A percentile compares a stretch with the other conserved stretches of the same genome.
Evolutionary conservation across 2,329 filamentous ascomycete genomes (phyloP).

Genomic region (Colletotrichum shisoi): DNA sequence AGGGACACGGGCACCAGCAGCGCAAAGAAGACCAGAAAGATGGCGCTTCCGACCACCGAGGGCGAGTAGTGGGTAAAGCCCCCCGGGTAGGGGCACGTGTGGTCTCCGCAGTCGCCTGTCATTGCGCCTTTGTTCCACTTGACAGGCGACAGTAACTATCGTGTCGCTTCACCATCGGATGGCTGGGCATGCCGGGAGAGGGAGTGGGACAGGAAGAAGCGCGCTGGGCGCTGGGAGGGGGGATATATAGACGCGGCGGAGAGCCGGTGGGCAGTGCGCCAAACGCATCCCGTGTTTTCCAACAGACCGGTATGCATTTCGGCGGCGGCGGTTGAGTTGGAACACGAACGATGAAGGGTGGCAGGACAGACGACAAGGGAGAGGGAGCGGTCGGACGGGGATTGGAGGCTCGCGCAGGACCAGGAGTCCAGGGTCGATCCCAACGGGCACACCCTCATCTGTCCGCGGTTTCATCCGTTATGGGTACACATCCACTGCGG

Average conservation of each 20-base stretch:
- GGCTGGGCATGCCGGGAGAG: conserved; percentile 33
- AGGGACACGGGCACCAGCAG: conserved; percentile 51
- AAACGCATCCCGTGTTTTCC: conserved; percentile 20
- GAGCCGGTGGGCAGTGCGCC: conserved; percentile 6
- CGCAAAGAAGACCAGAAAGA: conserved; percentile 53
- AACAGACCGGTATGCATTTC: conserved; percentile 19
- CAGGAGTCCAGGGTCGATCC: conserved; percentile 20
- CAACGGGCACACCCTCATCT: conserved; percentile 36
- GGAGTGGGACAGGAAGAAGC: conserved; percentile 9
- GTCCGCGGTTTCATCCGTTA: conserved; percentile 37
- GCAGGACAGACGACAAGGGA: conserved; percentile 18
- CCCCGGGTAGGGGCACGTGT: conserved; percentile 47
- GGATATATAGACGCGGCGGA: conserved; percentile 37
- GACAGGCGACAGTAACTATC: conserved; percentile 37
- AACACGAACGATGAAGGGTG: conserved; percentile 6
- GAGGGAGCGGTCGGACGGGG: conserved; percentile 23
- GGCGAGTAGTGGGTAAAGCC: conserved; percentile 52
- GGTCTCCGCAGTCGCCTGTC: conserved; percentile 49
- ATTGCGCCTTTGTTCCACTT: conserved; percentile 42
- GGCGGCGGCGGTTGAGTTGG: conserved; percentile 10
- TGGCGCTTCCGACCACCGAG: conserved; percentile 51
- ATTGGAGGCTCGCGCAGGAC: conserved; percentile 29
- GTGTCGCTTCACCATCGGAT: conserved; percentile 30
- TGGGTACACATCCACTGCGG: conserved; percentile 36
- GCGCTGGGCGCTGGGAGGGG: conserved; percentile 11